These are phyloP conservation scores for Seiridium unicorne DNA, from an alignment of 2,329 filamentous ascomycete species.

Conservation along the genomic window DNA sequence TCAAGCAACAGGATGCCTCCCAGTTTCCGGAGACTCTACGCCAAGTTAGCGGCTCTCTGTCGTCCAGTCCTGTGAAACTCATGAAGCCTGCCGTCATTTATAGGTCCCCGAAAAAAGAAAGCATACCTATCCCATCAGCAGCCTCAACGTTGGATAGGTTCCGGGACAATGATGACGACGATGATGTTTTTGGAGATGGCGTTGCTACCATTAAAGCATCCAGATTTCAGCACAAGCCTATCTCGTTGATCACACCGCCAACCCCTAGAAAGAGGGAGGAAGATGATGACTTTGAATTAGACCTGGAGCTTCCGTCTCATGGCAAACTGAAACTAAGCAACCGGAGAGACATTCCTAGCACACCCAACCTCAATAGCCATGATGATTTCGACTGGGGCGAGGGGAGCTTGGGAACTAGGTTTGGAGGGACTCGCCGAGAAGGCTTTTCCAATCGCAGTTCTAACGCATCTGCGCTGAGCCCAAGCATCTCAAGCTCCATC, in stretches of 20 bases:
- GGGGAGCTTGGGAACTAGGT: conserved; percentile 86
- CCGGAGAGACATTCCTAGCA: conserved; percentile 60
- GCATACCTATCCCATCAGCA: conserved; percentile 35
- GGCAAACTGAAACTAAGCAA: conserved; percentile 65
- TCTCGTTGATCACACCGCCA: conserved; percentile 49
- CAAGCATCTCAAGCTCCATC: conserved; percentile 87
- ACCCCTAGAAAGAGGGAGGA: conserved; percentile 48
- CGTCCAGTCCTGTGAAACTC: conserved; percentile 49
- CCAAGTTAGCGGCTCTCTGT: conserved; percentile 61
- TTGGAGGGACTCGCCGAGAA: conserved; percentile 81
- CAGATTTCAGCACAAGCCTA: conserved; percentile 33
- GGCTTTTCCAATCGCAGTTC: conserved; percentile 80
- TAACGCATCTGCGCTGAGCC: conserved; percentile 84
- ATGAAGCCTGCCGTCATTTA: neutral
- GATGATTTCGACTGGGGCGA: conserved; percentile 95
- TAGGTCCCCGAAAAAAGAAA: conserved; percentile 23
- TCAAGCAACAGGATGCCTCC: conserved; percentile 61
- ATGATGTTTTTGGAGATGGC: conserved; percentile 60
- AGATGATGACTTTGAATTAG: conserved; percentile 69
- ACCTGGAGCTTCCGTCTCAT: conserved; percentile 69
- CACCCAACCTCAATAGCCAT: conserved; percentile 53
- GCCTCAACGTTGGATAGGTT: conserved; percentile 63
- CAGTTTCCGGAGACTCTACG: conserved; percentile 68
- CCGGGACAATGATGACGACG: conserved; percentile 59
- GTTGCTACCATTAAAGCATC: conserved; percentile 69